Evolutionary conservation across 768 basidiomycete genomes (phyloP), one percentile per base, ranked within the genome.

Genomic region (Podaxis sp.): DNA sequence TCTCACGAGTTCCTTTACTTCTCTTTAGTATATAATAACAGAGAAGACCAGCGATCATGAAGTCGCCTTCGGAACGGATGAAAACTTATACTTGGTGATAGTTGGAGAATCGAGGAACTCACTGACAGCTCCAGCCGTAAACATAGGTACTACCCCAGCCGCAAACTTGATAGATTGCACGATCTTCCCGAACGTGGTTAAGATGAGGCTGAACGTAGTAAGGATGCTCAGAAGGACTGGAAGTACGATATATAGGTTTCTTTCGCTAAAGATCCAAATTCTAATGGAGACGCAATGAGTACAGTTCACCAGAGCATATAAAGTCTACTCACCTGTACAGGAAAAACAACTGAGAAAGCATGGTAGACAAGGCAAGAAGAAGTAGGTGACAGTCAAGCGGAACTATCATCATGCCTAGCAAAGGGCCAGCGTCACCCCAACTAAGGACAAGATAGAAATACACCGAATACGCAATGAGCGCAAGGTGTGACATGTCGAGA

Each of bases 381-480:
- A 64, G n/a, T 12, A 69, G 30, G 48, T 69, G 68, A 17, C 60
- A 37, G 50, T 63, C 50, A 20, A 68, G 59, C 24, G 38, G 49
- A 12, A 38, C 24, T 13, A 66, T 66, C 30, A 66, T 24, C 8
- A 24, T 40, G 22, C 46, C 37, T 6, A 28, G 17, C 4, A 69
- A 62, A 1, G 58, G 62, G 5, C 30, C 44, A 1, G 33, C 17
- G 41, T 68, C 56, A 11, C 67, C 69, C 63, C 67, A 69, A 48
- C 59, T 62, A 41, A 38, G 22, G 56, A 70, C 58, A 44, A 70
- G 69, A 49, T 69, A 70, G 50, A 67, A 60, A 44, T 69, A 70
- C 20, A 52, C 41, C 7, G 68, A 30, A 40, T 70, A 63, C 22
- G 62, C 63, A 26, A 70, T 66, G 17, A 69, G 54, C 4, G 63